Evolutionary conservation across 2,329 filamentous ascomycete genomes (phyloP), one percentile per base, ranked within the genome.

Genomic region (Ilyonectria robusta): DNA sequence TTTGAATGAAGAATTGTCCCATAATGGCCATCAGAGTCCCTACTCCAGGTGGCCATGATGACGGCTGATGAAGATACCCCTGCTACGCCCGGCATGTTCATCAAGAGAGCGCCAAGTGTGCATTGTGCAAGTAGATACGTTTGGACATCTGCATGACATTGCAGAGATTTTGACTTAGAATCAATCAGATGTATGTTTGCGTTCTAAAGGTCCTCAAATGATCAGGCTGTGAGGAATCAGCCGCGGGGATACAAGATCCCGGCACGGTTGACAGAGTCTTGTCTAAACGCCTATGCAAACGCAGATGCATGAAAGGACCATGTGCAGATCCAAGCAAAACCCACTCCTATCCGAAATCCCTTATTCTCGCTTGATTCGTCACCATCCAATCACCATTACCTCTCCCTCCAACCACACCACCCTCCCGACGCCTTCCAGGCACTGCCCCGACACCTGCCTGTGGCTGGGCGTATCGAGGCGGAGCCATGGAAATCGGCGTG

Each of bases 51-150:
- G 44, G 62, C 58, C 46, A 69, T 44, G 31, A 70, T 63, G 59
- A 59, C 37, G 26, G 42, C 54, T 60, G 55, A 73, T 68, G 57
- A 73, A 58, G 70, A 74, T 74, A 69, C 65, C 70, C 68, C 60
- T 70, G 61, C 67, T 55, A 37, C 47, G 53, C 33, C 31, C 61
- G 53, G 65, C 46, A 61, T 64, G 33, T 70, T 66, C 65, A 57
- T 70, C 51, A 62, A 60, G 57, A 48, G 66, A 35, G 61, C 55
- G 63, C 47, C 58, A 50, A 53, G 55, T 56, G 23, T 61, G 60
- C 21, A 19, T 26, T 50, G 56, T 50, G 57, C 62, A 65, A 44
- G 54, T 62, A 53, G 61, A 68, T 50, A 67, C 48, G 46, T 70
- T 66, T 55, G 37, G 59, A 55, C 61, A 69, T 67, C 58, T 66